A percentile compares a stretch with the other conserved stretches of the same genome.
These are phyloP conservation scores for Circinella umbellata DNA, from an alignment of 371 early-diverging fungal species.

Conservation along the genomic window DNA sequence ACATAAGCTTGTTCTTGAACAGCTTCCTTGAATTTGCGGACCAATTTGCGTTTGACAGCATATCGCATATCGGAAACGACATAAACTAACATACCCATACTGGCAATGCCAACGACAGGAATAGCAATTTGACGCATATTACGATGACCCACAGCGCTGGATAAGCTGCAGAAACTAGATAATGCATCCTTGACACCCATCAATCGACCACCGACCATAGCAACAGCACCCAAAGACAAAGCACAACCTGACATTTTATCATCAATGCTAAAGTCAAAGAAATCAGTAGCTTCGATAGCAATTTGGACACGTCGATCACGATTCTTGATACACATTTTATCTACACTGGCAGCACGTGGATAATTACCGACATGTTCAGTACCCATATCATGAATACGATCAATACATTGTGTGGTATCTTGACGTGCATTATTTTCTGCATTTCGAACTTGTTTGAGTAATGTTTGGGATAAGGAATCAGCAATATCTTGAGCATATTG, in stretches of 20 bases:
- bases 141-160: slow-evolving; percentile 36
- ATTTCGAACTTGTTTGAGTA: slow-evolving; percentile 65
- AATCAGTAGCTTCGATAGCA: slow-evolving; percentile 70
- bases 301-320: slow-evolving; percentile 52
- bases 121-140: slow-evolving; percentile 47
- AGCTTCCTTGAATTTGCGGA: slow-evolving; percentile 74
- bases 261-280: slow-evolving; percentile 65
- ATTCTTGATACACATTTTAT: slow-evolving; percentile 53
- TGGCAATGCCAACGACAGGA: slow-evolving; percentile 57
- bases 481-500: slow-evolving; percentile 83
- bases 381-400: slow-evolving; percentile 67
- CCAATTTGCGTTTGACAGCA: slow-evolving; percentile 81
- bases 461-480: slow-evolving; percentile 67
- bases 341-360: slow-evolving; percentile 45
- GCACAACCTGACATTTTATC: slow-evolving; percentile 59
- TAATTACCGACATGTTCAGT: slow-evolving; percentile 55
- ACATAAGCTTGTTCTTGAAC: slow-evolving; percentile 70
- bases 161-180: slow-evolving; percentile 47
- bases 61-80: slow-evolving; percentile 84
- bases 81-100: slow-evolving; percentile 78
- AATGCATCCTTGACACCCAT: slow-evolving; percentile 52
- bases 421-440: slow-evolving; percentile 75
- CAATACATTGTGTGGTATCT: slow-evolving; percentile 61
- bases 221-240: slow-evolving; percentile 42
- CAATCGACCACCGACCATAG: slow-evolving; percentile 54